Evolutionary conservation across 177 flowering plant species (phyloP), one percentile per base, ranked within the genome.

Genomic region (Tripterygium wilfordii): DNA sequence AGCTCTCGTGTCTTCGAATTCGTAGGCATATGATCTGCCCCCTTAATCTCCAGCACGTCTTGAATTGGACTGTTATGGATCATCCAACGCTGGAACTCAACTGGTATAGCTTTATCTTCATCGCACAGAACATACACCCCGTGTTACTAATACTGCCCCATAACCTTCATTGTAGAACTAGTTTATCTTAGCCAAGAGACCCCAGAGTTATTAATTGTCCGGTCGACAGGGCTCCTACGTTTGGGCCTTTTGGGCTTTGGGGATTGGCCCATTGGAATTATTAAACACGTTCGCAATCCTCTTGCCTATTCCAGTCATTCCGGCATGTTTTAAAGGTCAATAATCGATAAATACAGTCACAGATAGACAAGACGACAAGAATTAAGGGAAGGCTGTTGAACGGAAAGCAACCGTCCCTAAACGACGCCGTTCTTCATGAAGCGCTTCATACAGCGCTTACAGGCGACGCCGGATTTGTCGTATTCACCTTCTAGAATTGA

Each of bases 1-100:
- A 75, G 56, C 19, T 70, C 67, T 3, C 47, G 25, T 2, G 78
- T 66, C 45, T 54, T 72, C 0, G 66, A 70, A 8, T 67, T 12
- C 84, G 75, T 78, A 6, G 71, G 26, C 78, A 72, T 70, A 42
- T 78, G 81, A 49, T 62, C 80, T 4, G 71, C 57, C 5, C 57
- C 68, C 4, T 30, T 35, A 1, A 78, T 68, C 54, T 55, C 57
- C 45, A 43, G 48, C 36, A 78, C 81, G 5, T 72, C 62, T 7
- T 54, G 26, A 4, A 57, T 67, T 0, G 63, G 61, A 46, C 51
- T 30, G 13, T 62, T 64, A 8, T 63, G 36, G 2, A 71, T 71
- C 68, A 73, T 74, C 75, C 76, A 74, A 0, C 42, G 62, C 30
- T 76, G 85, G 9, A 66, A 66, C 10, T 67, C 61, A 61, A 42